Percentiles rank a stretch among this genome's conserved stretches.
Evolutionary conservation across 306 rosid species (phyloP).

Genomic region (Benincasa hispida): DNA sequence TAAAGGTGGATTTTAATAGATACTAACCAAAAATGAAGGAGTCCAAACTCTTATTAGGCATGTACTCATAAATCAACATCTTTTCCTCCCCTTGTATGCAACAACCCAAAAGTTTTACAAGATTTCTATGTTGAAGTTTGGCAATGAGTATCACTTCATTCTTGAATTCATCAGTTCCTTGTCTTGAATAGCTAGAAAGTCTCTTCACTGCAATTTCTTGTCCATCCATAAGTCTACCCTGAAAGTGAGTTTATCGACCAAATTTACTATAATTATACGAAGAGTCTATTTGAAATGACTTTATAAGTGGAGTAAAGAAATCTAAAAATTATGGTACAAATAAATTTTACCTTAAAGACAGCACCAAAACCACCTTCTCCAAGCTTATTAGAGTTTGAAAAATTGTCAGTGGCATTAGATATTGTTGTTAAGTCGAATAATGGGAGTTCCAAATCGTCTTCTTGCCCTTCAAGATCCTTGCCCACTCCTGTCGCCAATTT

Average conservation of each 20-base stretch:
- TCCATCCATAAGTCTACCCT: conserved; percentile 41
- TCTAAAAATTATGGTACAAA: no score
- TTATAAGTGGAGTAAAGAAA: no score
- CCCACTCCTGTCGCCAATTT: neutral
- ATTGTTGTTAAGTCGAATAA: conserved; percentile 22
- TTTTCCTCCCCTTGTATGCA: conserved; percentile 41
- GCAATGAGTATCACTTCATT: conserved; percentile 47
- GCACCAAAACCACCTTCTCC: conserved; percentile 62
- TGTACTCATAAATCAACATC: conserved; percentile 43
- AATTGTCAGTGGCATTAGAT: conserved; percentile 28
- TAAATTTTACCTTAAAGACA: conserved; percentile 27
- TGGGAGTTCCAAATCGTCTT: conserved; percentile 35
- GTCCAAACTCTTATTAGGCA: conserved; percentile 58
- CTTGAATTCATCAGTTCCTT: conserved; percentile 45
- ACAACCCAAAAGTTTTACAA: conserved; percentile 50
- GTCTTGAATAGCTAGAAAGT: conserved; percentile 36
- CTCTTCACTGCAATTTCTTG: conserved; percentile 55
- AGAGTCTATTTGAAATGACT: neutral
- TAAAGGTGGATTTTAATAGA: neutral
- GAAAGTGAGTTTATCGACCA: conserved; percentile 1
- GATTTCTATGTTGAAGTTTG: conserved; percentile 62
- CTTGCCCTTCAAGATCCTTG: neutral
- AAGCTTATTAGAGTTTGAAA: conserved; percentile 27
- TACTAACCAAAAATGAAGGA: conserved; percentile 43
- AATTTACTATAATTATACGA: no score